Base-by-base conservation (phyloP, 306 rosid genomes). In the Trifolium pratense region DNA sequence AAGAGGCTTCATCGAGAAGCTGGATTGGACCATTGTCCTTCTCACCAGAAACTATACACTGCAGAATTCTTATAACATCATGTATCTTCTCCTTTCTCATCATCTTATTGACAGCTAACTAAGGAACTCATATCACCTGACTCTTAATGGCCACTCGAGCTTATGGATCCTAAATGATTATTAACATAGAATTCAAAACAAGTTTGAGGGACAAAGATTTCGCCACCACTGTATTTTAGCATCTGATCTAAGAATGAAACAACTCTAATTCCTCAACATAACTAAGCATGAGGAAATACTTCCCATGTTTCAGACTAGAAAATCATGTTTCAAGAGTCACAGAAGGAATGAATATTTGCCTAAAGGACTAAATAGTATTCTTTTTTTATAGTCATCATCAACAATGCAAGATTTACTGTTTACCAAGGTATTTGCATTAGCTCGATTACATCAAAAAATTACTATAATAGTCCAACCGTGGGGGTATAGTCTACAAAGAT, bases 281-380 rank as follows among this genome's bases (percentile, higher is more conserved):
- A 21, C 25, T 21, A 29, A 29, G 6, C 79, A 80, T 40, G 83
- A 49, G 80, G 39, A 66, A 58, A 74, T 76, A 67, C 68, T 29
- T 31, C 52, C 59, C 65, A 14, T 36, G 55, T 45, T 66, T 74
- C 74, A 49, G 70, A 65, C 79, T 79, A 79, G 76, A 87, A 85
- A 87, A 79, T 79, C 72, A 63, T 59, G 81, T 34, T 70, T 73
- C 71, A 83, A 75, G 70, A 58, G 68, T 63, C 49, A 21, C 49
- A 26, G 46, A 81, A 73, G 68, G 56, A 66, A 74, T 31, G n/a
- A 70, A 55, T 79, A 63, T 81, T 83, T 78, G 65, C 81, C 86
- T 79, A 71, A 56, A 39, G 56, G 71, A 75, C 70, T 26, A 45
- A 7, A 77, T 48, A 51, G 66, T 56, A 18, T 21, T 58, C 20